Base-by-base conservation (phyloP, 1,284 basidiomycete species). In the Ustilago shanxiensis region DNA sequence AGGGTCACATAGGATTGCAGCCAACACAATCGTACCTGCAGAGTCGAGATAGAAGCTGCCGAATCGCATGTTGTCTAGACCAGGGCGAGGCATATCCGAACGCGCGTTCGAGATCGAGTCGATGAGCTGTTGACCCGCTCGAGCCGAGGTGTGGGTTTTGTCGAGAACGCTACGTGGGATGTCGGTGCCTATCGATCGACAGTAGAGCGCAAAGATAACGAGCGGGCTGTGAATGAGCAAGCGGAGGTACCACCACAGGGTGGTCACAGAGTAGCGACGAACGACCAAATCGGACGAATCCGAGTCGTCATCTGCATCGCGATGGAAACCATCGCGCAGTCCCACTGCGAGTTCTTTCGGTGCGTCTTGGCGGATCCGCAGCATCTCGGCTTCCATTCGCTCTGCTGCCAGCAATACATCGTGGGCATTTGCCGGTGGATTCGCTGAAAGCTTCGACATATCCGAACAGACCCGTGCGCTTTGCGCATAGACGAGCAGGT, bases 201-300 rank as follows among this genome's bases (percentile, higher is more conserved):
- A 70, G 50, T 77, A 77, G 9, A 77, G 61, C 35, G 75, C 75
- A 63, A 77, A 73, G 54, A 77, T 73, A 41, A 73, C 67, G 18
- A 73, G 50, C 18, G 71, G 71, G 20, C 71, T 66, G 51, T 77
- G 62, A 14, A 77, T 64, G 24, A 77, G 66, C 44, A 77, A 37
- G 13, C 71, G 75, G 41, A 77, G 52, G 44, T 77, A 71, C 75
- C 75, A 73, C 75, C 75, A 77, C 14, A 77, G 60, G 9, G 55
- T 73, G 11, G 65, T 70, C 22, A 77, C 57, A 20, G 66, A 62
- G 50, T 77, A 77, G 14, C 74, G 66, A 6, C 74, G 66, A 41
- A 77, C 74, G 7, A 77, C 69, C 14, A 77, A 53, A 47, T 77
- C 74, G 2, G 70, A 77, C 13, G 65, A 65, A 20, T 71, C 68